Evolutionary conservation across 176 grass and related monocot genomes (phyloP).

Genomic region (Luzula sylvatica): DNA sequence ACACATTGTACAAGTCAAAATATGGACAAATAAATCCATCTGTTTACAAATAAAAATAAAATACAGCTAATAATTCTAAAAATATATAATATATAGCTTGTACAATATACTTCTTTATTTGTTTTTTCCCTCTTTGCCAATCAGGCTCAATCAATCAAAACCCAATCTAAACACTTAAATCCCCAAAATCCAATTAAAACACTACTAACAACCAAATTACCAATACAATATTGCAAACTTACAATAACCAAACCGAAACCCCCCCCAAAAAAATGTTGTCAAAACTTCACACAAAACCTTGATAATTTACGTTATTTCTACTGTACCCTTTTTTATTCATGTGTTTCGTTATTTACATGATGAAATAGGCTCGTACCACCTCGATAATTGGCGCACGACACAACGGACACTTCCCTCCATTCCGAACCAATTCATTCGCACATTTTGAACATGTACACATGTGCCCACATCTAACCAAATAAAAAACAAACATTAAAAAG

Average conservation of each 20-base stretch:
- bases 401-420: conserved; percentile 78
- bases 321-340: conserved; percentile 3
- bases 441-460: conserved; percentile 98
- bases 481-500: conserved; percentile 1
- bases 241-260: conserved; percentile 18
- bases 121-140: conserved; percentile 4
- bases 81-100: neutral
- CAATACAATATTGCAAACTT: conserved; percentile 5
- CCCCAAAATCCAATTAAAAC: conserved; percentile 12
- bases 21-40: neutral
- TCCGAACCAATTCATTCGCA: conserved; percentile 66
- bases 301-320: conserved; percentile 12
- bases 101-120: conserved; percentile 8
- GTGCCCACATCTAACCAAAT: conserved; percentile 77
- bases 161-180: conserved; percentile 1
- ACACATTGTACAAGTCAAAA: neutral
- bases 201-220: conserved; percentile 11
- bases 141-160: conserved; percentile 15
- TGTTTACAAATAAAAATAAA: conserved; percentile 4
- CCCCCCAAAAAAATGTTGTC: conserved; percentile 5
- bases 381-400: conserved; percentile 93
- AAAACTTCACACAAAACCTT: conserved; percentile 27
- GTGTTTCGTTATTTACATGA: conserved; percentile 25
- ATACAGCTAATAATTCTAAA: neutral
- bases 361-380: conserved; percentile 50